Percentiles rank a stretch among this genome's conserved stretches.
These are phyloP conservation scores for Corchorus olitorius DNA, from an alignment of 345 rosid species.

Conservation along the genomic window DNA sequence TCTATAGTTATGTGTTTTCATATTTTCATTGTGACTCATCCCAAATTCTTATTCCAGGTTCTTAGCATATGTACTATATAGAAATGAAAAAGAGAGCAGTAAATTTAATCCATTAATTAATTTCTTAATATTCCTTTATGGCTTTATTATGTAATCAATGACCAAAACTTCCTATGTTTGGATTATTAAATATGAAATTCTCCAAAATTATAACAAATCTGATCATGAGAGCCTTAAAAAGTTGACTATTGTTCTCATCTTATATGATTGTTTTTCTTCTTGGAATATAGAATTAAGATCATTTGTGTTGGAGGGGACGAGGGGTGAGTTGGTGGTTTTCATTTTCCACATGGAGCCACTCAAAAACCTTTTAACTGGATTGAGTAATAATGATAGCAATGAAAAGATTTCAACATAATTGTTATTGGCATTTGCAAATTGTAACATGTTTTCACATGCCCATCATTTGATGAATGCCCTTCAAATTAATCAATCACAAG, in stretches of 20 bases:
- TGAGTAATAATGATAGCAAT: conserved; percentile 29
- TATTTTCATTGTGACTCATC: too few species aligned
- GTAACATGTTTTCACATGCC: conserved; percentile 5
- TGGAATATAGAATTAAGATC: not conserved
- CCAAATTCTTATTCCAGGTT: too few species aligned
- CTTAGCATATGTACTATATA: too few species aligned
- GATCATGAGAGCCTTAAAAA: conserved; percentile 7
- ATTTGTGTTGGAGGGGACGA: not conserved
- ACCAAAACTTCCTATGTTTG: too few species aligned
- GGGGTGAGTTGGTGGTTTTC: not conserved
- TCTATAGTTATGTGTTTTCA: too few species aligned
- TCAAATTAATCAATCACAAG: not conserved
- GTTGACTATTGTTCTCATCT: not conserved
- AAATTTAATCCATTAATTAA: too few species aligned
- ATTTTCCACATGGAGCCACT: conserved; percentile 20
- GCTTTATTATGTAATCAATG: too few species aligned
- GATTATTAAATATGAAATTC: too few species aligned
- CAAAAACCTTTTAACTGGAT: conserved; percentile 17
- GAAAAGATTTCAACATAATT: conserved; percentile 26
- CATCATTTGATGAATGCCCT: conserved; percentile 15
- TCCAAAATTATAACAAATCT: too few species aligned
- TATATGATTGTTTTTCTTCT: not conserved
- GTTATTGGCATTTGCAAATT: conserved; percentile 23
- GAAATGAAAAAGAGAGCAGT: too few species aligned
- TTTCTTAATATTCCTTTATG: too few species aligned